These are phyloP conservation scores for Mycena venus DNA, from an alignment of 768 basidiomycete species.

Conservation along the genomic window DNA sequence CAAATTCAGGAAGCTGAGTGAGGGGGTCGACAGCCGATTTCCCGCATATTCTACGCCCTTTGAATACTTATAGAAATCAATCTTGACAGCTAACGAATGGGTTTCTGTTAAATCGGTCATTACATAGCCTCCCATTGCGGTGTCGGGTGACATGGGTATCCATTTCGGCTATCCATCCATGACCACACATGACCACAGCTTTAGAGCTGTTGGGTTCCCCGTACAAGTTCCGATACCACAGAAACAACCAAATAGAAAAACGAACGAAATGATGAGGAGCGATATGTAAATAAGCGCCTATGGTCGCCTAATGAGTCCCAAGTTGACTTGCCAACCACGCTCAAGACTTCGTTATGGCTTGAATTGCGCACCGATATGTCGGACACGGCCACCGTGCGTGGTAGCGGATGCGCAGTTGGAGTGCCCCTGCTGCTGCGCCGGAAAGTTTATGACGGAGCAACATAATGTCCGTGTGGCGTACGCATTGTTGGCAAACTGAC, in stretches of 20 bases:
- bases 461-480: background rate
- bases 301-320: no score
- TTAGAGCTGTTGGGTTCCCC: no score
- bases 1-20: background rate
- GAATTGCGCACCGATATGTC: background rate
- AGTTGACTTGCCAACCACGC: no score
- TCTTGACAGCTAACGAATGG: background rate
- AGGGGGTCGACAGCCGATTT: background rate
- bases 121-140: no score
- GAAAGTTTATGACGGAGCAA: background rate
- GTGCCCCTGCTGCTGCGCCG: background rate
- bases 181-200: no score
- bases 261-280: background rate
- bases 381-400: slow-evolving; percentile 12
- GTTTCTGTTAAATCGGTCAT: no score
- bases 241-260: background rate
- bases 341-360: background rate
- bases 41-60: background rate
- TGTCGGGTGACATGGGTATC: no score
- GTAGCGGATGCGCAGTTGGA: background rate
- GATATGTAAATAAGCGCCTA: background rate
- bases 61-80: background rate
- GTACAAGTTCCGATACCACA: background rate
- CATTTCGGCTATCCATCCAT: no score
- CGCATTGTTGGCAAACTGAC: background rate